phyloP scores from a whole-genome alignment of 306 rosid genomes.

The Crotalaria pallida region DNA sequence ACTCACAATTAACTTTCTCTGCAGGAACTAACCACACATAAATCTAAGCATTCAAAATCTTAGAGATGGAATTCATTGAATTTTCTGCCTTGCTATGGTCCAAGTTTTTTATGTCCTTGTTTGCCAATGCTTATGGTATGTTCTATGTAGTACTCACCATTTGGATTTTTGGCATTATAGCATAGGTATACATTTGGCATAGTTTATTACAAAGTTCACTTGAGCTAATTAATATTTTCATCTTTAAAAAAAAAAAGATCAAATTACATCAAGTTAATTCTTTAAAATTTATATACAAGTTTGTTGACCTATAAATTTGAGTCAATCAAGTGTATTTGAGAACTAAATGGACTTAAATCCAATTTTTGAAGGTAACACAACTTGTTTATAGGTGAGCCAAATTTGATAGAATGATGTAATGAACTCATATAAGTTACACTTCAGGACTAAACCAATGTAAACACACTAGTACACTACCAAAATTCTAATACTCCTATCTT shows the following conservation, averaged over 20 bases:
- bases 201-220: neutral
- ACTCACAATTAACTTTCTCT: constrained; percentile 4
- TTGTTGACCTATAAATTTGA: neutral
- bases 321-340: neutral
- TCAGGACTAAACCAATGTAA: neutral
- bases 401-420: neutral
- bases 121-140: neutral
- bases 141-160: constrained; percentile 8
- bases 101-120: neutral
- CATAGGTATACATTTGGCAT: constrained; percentile 3
- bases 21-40: constrained; percentile 69
- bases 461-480: neutral
- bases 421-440: neutral
- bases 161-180: constrained; percentile 4
- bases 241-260: neutral
- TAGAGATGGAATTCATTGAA: constrained; percentile 25
- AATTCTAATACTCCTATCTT: neutral
- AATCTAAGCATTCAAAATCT: constrained; percentile 52
- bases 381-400: neutral
- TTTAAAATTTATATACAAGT: too few species aligned
- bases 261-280: neutral
- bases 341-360: neutral
- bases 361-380: neutral
- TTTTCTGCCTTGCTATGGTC: constrained; percentile 2
- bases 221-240: neutral